Percentiles rank a stretch among this genome's conserved stretches.
phyloP scores from a whole-genome alignment of 2,329 filamentous ascomycete genomes.

The Tolypocladium cylindrosporum region DNA sequence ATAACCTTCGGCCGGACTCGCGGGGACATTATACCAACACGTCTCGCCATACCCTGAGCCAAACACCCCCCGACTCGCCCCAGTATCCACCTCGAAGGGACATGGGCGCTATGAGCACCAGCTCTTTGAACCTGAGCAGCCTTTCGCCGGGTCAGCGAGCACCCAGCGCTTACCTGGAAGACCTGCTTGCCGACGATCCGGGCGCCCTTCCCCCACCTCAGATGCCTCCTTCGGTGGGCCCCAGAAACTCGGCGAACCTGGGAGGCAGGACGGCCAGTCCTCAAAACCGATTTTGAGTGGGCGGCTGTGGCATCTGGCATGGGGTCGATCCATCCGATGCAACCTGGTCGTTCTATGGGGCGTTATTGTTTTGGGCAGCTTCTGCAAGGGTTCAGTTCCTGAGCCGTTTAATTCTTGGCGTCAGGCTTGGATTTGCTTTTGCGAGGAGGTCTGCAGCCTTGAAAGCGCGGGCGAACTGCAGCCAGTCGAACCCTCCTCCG shows the following conservation, averaged over 20 bases:
- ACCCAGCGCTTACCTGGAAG: constrained; percentile 83
- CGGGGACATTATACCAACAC: constrained; percentile 33
- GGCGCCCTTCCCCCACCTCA: constrained; percentile 36
- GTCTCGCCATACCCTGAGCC: constrained; percentile 33
- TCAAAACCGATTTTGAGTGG: constrained; percentile 15
- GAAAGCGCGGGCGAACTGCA: background rate
- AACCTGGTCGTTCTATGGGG: background rate
- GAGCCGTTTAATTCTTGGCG: background rate
- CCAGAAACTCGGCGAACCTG: background rate
- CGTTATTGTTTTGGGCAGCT: background rate
- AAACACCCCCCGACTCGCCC: constrained; percentile 58
- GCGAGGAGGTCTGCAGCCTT: background rate
- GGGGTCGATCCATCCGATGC: background rate
- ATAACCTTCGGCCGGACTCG: constrained; percentile 51
- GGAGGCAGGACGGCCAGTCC: constrained; percentile 9
- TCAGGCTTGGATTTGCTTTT: background rate
- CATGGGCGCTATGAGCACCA: constrained; percentile 54
- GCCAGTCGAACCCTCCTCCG: background rate
- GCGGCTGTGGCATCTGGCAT: background rate
- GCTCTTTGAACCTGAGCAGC: constrained; percentile 52
- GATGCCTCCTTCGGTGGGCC: constrained; percentile 18
- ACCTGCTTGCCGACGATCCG: constrained; percentile 71
- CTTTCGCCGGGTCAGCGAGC: constrained; percentile 57
- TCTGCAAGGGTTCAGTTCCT: background rate
- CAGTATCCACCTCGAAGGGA: constrained; percentile 38